Percentiles rank a stretch among this genome's conserved stretches.
phyloP scores from a whole-genome alignment of 345 rosid species.

The Brassica juncea region DNA sequence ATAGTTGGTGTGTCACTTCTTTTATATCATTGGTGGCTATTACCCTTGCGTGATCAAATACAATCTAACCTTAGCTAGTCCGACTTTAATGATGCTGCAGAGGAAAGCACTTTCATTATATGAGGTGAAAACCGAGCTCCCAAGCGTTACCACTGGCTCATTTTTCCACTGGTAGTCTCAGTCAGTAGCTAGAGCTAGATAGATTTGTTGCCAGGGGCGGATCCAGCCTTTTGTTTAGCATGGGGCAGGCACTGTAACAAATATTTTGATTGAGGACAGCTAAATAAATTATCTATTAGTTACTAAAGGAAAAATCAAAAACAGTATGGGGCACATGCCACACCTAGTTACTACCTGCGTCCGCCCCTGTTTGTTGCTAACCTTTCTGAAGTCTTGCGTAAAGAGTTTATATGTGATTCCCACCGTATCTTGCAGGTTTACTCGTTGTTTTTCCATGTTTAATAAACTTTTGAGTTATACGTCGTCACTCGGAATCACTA shows the following conservation, averaged over 20 bases:
- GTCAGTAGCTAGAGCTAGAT: neutral
- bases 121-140: constrained; percentile 42
- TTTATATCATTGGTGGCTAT: neutral
- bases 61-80: constrained; percentile 42
- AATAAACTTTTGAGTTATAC: constrained; percentile 17
- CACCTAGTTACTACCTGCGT: too few species aligned
- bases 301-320: too few species aligned
- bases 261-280: too few species aligned
- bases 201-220: neutral
- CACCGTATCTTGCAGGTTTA: constrained; percentile 29
- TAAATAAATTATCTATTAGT: too few species aligned
- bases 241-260: too few species aligned
- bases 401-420: constrained; percentile 26
- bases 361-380: neutral
- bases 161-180: constrained; percentile 20
- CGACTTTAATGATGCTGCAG: constrained; percentile 50
- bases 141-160: constrained; percentile 41
- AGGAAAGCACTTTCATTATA: constrained; percentile 50
- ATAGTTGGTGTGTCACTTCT: constrained; percentile 2
- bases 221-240: too few species aligned
- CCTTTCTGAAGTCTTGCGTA: neutral
- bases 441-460: constrained; percentile 16
- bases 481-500: constrained; percentile 18
- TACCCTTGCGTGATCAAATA: constrained; percentile 5
- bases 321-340: too few species aligned